Conservation (phyloP, 805 yeast genomes). For the Candida vaughaniae region DNA sequence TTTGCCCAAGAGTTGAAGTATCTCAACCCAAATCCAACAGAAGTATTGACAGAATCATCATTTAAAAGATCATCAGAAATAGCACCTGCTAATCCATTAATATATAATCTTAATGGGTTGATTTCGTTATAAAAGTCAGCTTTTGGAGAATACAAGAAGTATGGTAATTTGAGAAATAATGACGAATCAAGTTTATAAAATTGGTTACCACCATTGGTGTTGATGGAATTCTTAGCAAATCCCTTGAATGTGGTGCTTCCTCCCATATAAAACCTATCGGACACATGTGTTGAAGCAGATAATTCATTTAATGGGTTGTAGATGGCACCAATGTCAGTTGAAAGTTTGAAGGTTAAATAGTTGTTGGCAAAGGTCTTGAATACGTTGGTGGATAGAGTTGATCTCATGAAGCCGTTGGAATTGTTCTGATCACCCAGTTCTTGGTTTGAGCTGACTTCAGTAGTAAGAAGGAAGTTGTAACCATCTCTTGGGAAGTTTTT, state of each 20-base stretch:
- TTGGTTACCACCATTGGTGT: constrained; percentile 73
- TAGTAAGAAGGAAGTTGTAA: constrained; percentile 57
- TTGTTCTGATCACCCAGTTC: constrained; percentile 23
- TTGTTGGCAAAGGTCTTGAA: constrained; percentile 46
- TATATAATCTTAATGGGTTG: constrained; percentile 51
- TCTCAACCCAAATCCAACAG: constrained; percentile 36
- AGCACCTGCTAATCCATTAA: constrained; percentile 67
- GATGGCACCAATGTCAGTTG: constrained; percentile 57
- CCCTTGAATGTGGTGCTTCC: constrained; percentile 75
- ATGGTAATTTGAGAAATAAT: constrained; percentile 60
- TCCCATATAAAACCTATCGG: constrained; percentile 83
- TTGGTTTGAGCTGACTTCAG: constrained; percentile 46
- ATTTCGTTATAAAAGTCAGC: constrained; percentile 18
- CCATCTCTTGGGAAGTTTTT: constrained; percentile 47
- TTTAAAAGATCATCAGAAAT: constrained; percentile 30
- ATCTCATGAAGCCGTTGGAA: constrained; percentile 30
- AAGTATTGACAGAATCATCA: constrained; percentile 21
- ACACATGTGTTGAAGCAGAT: constrained; percentile 48
- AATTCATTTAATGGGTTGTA: constrained; percentile 24
- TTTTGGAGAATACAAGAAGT: constrained; percentile 24
- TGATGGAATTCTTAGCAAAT: constrained; percentile 64
- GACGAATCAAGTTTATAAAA: constrained; percentile 58
- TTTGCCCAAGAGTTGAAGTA: constrained; percentile 41
- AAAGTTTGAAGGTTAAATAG: constrained; percentile 48
- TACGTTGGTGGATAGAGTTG: constrained; percentile 26